A percentile compares a stretch with the other conserved stretches of the same genome.
phyloP scores from a whole-genome alignment of 2,329 filamentous ascomycete species.

The Paecilomyces fulvus region DNA sequence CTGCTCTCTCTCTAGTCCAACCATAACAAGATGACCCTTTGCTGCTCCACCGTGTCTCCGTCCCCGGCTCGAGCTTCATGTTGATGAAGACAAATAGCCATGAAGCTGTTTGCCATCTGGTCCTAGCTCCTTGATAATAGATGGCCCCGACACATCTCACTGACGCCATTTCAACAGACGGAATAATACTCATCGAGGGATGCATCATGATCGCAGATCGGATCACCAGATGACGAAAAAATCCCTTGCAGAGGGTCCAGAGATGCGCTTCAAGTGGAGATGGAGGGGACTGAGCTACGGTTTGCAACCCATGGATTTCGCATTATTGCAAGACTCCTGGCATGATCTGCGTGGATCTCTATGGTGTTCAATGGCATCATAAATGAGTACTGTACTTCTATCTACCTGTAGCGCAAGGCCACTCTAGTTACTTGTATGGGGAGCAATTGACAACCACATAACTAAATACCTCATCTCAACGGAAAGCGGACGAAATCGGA shows the following conservation, averaged over 20 bases:
- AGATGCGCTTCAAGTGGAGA: neutral
- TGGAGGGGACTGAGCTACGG: neutral
- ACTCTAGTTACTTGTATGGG: no score
- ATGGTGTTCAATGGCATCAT: no score
- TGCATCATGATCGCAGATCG: neutral
- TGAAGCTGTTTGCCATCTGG: neutral
- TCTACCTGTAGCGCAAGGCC: no score
- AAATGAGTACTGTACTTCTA: no score
- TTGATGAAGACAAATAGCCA: neutral
- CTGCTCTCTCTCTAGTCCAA: neutral
- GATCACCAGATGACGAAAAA: neutral
- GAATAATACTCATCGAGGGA: neutral
- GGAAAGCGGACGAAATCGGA: no score
- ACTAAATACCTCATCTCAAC: no score
- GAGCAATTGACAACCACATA: no score
- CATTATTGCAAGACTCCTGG: no score
- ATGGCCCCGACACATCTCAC: neutral
- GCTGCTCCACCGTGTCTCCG: neutral
- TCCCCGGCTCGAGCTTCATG: neutral
- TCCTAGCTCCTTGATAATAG: neutral
- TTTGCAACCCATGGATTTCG: no score
- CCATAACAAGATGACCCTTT: neutral
- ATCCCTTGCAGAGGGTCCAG: neutral
- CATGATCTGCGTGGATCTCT: no score
- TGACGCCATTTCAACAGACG: neutral